Percentiles rank a stretch among this genome's conserved stretches.
These are phyloP conservation scores for Phytophthora fragariae DNA, from an alignment of 352 stramenopile genomes.

Conservation along the genomic window DNA sequence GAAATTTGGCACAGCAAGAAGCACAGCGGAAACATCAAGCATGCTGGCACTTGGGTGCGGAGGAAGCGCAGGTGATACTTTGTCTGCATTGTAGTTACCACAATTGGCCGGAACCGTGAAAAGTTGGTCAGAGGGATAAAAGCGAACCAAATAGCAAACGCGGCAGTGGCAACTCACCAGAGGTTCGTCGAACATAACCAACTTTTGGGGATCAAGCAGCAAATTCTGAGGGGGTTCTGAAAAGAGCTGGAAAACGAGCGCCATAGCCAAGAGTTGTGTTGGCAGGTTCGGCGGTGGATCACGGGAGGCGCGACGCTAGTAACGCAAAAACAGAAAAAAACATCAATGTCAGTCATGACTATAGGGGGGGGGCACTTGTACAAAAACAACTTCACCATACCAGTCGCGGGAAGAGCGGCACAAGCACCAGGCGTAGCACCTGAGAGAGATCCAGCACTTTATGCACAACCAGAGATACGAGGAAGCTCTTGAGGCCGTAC, in stretches of 20 bases:
- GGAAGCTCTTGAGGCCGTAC: slow-evolving; percentile 88
- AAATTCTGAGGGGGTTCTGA: slow-evolving; percentile 86
- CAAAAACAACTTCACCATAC: slow-evolving; percentile 34
- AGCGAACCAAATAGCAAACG: slow-evolving; percentile 6
- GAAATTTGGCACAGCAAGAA: slow-evolving; percentile 90
- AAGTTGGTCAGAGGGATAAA: background rate
- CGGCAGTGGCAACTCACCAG: slow-evolving; percentile 58
- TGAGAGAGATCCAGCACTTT: slow-evolving; percentile 89
- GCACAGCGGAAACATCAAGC: slow-evolving; percentile 85
- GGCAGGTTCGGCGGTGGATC: slow-evolving; percentile 81
- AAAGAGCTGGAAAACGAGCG: slow-evolving; percentile 86
- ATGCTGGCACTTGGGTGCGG: slow-evolving; percentile 79
- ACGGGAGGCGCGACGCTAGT: slow-evolving; percentile 66
- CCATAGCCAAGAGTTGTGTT: slow-evolving; percentile 84
- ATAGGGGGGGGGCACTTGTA: background rate
- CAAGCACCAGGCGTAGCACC: slow-evolving; percentile 83
- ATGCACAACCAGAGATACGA: slow-evolving; percentile 83
- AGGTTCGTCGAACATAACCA: slow-evolving; percentile 89
- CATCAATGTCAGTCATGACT: background rate
- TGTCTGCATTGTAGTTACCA: slow-evolving; percentile 50
- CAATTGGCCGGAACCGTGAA: slow-evolving; percentile 20
- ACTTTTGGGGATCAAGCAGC: slow-evolving; percentile 76
- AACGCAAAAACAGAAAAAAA: slow-evolving; percentile 12
- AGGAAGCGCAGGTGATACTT: slow-evolving; percentile 89
- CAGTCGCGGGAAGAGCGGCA: slow-evolving; percentile 82